phyloP scores from a whole-genome alignment of 2,329 filamentous ascomycete species.

The Neopestalotiopsis rosae region DNA sequence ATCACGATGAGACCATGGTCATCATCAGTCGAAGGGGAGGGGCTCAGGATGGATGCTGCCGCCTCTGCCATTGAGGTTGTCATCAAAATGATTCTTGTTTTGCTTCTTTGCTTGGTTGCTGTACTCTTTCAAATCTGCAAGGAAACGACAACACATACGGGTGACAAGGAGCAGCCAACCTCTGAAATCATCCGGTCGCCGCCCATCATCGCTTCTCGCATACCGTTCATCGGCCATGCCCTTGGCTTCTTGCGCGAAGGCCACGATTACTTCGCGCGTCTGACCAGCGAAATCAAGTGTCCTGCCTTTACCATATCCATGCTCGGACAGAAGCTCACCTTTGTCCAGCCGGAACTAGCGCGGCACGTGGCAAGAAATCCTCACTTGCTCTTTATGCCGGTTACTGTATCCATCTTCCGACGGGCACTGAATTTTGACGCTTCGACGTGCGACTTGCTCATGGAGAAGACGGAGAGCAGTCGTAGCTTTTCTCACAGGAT shows the following conservation, averaged over 20 bases:
- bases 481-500: neutral
- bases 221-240: neutral
- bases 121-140: neutral
- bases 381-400: neutral
- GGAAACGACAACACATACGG: neutral
- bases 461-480: neutral
- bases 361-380: neutral
- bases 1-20: neutral
- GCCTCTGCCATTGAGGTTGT: neutral
- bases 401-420: neutral
- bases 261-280: neutral
- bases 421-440: neutral
- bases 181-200: neutral
- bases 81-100: neutral
- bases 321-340: neutral
- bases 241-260: neutral
- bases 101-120: neutral
- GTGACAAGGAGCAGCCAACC: neutral
- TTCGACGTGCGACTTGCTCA: neutral
- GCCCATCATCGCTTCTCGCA: neutral
- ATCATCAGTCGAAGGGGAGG: neutral
- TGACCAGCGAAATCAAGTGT: neutral
- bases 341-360: neutral
- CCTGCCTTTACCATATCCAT: neutral
- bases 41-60: neutral